phyloP scores from a whole-genome alignment of 768 basidiomycete species.

The Suillus cothurnatus region DNA sequence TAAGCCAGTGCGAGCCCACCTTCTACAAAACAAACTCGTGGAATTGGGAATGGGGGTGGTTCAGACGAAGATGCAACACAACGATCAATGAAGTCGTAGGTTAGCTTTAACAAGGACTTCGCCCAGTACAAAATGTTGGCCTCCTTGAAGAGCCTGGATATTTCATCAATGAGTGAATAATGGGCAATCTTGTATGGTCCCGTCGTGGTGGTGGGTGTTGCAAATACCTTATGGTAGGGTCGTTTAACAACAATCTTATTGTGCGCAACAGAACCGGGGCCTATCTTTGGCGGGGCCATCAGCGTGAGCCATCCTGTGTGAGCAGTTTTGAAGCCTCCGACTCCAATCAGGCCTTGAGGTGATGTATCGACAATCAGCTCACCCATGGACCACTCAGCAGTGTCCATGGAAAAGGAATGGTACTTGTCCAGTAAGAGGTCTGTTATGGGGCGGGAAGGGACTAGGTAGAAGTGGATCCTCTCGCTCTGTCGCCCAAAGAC shows the following conservation, averaged over 20 bases:
- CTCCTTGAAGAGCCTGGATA: conserved; percentile 11
- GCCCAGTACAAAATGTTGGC: conserved; percentile 19
- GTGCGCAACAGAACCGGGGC: neutral
- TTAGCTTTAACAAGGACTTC: conserved; percentile 12
- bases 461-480: conserved; percentile 1
- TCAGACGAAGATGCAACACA: neutral
- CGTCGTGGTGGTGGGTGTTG: neutral
- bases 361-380: neutral
- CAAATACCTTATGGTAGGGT: neutral
- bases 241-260: conserved; percentile 7
- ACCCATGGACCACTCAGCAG: neutral
- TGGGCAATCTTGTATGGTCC: neutral
- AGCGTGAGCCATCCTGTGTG: conserved; percentile 6
- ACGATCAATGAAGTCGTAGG: conserved; percentile 12
- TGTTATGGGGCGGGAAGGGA: neutral
- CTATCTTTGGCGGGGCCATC: neutral
- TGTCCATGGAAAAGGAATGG: neutral
- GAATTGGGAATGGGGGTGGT: conserved; percentile 14
- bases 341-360: neutral
- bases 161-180: conserved; percentile 1
- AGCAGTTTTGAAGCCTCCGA: conserved; percentile 9
- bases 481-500: neutral
- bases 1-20: conserved; percentile 10
- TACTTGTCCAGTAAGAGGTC: neutral
- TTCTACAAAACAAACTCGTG: conserved; percentile 13